phyloP scores from a whole-genome alignment of 805 yeast genomes.

The Monosporozyma aerobia region DNA sequence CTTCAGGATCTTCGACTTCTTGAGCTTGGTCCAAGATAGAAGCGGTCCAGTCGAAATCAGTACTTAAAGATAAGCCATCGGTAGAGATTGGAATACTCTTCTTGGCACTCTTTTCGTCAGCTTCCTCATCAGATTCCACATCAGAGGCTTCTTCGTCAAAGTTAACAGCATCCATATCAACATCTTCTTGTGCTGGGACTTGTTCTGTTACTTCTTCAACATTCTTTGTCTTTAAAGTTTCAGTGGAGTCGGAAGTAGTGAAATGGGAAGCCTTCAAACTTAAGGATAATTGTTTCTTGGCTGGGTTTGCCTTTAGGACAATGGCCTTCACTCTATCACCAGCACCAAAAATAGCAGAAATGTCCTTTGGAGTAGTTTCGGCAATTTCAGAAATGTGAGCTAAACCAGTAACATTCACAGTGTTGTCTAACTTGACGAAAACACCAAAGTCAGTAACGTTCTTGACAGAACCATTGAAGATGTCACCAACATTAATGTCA shows the following conservation, averaged over 20 bases:
- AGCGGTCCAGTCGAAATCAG: conserved; percentile 94
- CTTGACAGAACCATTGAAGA: conserved; percentile 69
- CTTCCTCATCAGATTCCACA: conserved; percentile 22
- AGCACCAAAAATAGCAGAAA: conserved; percentile 61
- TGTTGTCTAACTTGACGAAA: conserved; percentile 70
- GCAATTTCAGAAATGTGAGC: conserved; percentile 83
- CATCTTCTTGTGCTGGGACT: conserved; percentile 28
- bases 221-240: conserved; percentile 14
- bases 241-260: conserved; percentile 30
- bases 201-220: conserved; percentile 21
- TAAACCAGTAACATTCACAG: conserved; percentile 69
- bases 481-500: conserved; percentile 61
- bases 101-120: conserved; percentile 22
- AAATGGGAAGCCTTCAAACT: conserved; percentile 96
- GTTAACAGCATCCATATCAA: conserved; percentile 28
- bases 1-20: conserved; percentile 45
- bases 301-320: conserved; percentile 51
- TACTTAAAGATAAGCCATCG: conserved; percentile 62
- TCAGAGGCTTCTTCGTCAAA: conserved; percentile 11
- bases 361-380: conserved; percentile 50
- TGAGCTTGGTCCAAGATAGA: conserved; percentile 75
- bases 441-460: conserved; percentile 84
- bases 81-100: conserved; percentile 16
- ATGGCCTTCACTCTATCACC: conserved; percentile 90
- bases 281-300: conserved; percentile 68